These are phyloP conservation scores for Phytophthora constricta DNA, from an alignment of 352 stramenopile genomes.

Conservation along the genomic window DNA sequence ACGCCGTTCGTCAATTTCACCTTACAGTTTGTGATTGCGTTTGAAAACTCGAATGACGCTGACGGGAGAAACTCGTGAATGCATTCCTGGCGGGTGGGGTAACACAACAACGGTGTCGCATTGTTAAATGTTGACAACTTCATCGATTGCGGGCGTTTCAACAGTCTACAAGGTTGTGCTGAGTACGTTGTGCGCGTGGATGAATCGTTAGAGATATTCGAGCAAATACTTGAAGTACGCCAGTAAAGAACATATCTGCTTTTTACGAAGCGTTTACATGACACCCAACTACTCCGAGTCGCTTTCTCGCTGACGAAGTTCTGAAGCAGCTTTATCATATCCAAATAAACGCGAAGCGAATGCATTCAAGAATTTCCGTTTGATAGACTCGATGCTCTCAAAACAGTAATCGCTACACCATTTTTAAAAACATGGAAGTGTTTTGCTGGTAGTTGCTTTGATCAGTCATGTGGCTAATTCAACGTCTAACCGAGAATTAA, in stretches of 20 bases:
- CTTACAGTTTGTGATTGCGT: constrained; percentile 68
- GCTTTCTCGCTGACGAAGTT: constrained; percentile 4
- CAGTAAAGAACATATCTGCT: constrained; percentile 28
- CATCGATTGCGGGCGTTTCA: constrained; percentile 51
- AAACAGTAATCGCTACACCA: too few relatives aligned
- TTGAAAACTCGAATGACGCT: constrained; percentile 52
- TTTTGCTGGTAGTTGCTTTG: background rate
- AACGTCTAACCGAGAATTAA: too few relatives aligned
- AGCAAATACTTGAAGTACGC: constrained; percentile 26
- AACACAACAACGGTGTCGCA: constrained; percentile 39
- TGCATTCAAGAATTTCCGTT: too few relatives aligned
- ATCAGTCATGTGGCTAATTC: background rate
- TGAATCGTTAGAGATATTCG: constrained; percentile 32
- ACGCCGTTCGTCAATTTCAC: constrained; percentile 34
- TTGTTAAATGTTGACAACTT: constrained; percentile 55
- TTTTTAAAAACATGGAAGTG: background rate
- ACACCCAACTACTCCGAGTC: constrained; percentile 34
- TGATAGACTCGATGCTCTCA: too few relatives aligned
- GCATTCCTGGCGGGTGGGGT: constrained; percentile 57
- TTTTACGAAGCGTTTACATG: constrained; percentile 46
- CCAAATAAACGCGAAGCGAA: too few relatives aligned
- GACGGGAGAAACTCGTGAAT: constrained; percentile 56
- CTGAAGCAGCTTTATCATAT: constrained; percentile 2
- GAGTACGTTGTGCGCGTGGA: constrained; percentile 42
- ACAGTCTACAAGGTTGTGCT: constrained; percentile 40